phyloP scores from a whole-genome alignment of 805 yeast species.

The Tetrapisispora nanseiensis region DNA sequence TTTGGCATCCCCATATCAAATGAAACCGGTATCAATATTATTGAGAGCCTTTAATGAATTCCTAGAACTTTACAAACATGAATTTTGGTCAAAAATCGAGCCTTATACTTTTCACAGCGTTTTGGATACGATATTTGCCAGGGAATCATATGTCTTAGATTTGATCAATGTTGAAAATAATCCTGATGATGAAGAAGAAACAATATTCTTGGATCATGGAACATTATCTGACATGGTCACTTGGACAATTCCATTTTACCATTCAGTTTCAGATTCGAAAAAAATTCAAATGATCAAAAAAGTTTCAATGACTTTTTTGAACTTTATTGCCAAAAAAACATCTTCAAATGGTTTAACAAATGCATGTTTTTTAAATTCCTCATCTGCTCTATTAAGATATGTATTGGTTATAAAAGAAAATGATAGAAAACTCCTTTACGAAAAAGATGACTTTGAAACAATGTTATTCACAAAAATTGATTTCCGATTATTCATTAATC shows the following conservation, averaged over 20 bases:
- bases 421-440: conserved; percentile 22
- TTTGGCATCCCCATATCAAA: conserved; percentile 19
- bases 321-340: conserved; percentile 27
- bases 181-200: conserved; percentile 21
- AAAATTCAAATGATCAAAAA: conserved; percentile 44
- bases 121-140: conserved; percentile 50
- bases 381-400: conserved; percentile 28
- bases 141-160: conserved; percentile 37
- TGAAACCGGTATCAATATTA: conserved; percentile 39
- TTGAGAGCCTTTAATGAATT: conserved; percentile 43
- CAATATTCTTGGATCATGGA: conserved; percentile 20
- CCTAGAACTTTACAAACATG: conserved; percentile 33
- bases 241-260: conserved; percentile 46
- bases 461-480: conserved; percentile 39
- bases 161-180: conserved; percentile 26
- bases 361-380: conserved; percentile 30
- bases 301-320: conserved; percentile 40
- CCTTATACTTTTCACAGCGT: conserved; percentile 48
- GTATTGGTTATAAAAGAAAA: conserved; percentile 22
- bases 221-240: conserved; percentile 36
- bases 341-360: conserved; percentile 20
- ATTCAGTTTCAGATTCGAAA: conserved; percentile 39
- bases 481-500: conserved; percentile 37
- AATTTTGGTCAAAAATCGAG: conserved; percentile 46
- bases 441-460: conserved; percentile 27